Conservation (phyloP, 2,329 filamentous ascomycete genomes). For the Verticillium tricorpus region DNA sequence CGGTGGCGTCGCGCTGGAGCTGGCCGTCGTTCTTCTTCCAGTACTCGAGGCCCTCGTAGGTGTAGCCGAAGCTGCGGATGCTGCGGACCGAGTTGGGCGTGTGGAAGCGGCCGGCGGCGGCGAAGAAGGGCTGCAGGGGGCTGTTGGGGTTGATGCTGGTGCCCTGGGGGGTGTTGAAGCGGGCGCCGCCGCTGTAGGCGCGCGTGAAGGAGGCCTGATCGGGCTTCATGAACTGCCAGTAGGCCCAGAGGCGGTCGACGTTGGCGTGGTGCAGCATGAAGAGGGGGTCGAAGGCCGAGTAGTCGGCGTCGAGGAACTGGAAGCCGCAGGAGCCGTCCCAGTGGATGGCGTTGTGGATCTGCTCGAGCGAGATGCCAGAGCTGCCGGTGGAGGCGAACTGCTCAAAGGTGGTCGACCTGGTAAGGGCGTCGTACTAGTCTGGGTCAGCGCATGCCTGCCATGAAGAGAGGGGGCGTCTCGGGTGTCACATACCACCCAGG, state of each 20-base stretch:
- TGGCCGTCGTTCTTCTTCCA: conserved; percentile 53
- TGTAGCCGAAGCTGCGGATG: conserved; percentile 33
- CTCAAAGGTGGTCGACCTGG: conserved; percentile 29
- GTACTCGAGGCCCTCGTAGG: conserved; percentile 33
- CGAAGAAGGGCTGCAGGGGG: conserved; percentile 47
- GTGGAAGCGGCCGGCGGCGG: conserved; percentile 36
- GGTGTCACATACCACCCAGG: conserved; percentile 23
- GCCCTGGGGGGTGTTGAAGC: conserved; percentile 36
- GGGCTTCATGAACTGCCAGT: conserved; percentile 43
- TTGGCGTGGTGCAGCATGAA: conserved; percentile 53
- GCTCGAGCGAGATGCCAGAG: conserved; percentile 26
- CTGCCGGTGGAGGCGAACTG: conserved; percentile 36
- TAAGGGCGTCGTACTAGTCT: conserved; percentile 37
- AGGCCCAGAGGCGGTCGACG: conserved; percentile 61
- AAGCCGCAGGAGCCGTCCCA: conserved; percentile 28
- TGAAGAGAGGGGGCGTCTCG: conserved; percentile 15
- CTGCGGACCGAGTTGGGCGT: conserved; percentile 24
- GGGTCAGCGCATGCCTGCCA: not conserved
- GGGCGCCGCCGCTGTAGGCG: conserved; percentile 28
- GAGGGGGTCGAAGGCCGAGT: conserved; percentile 40
- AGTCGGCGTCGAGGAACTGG: conserved; percentile 31
- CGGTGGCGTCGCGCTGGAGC: conserved; percentile 55
- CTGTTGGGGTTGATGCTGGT: conserved; percentile 36
- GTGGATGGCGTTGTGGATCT: conserved; percentile 38
- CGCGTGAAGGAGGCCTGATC: conserved; percentile 26